Base-by-base conservation (phyloP, 169 alveolate genomes). In the Babesia ovata region DNA sequence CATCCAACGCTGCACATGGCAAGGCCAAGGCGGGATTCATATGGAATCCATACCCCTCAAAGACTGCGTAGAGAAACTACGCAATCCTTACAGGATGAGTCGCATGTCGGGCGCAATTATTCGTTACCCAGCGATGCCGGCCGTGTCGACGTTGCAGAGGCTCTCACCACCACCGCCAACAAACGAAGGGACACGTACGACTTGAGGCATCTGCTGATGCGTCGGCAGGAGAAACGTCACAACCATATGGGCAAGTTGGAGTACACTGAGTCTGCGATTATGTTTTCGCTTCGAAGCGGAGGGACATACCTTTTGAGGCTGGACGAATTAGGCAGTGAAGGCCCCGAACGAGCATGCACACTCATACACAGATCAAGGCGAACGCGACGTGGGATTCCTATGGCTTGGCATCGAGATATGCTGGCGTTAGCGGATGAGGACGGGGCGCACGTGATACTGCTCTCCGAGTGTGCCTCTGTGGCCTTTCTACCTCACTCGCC, bases 131-230 rank as follows among this genome's bases (percentile, higher is more conserved):
- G 39, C 39, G 39, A 33, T 6, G 39, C 39, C 2, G 10, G 39
- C 2, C 6, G 39, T 33, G 0, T 16, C 19, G 50, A 7, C 14
- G 50, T 45, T 45, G 42, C 28, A 14, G 61, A 53, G 28, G 36
- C 22, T 22, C n/a, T 21, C 2, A 62, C 71, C 24, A 62, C 71
- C 53, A 62, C 71, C 14, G 42, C 57, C 2, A 62, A 62, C 53
- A 45, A 45, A 45, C 53, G 71, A 45, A 50, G 76, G 53, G 56
- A 36, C 52, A 67, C 76, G 19, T 52, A 67, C 39, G 76, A 67
- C 56, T 24, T 67, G 66, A 24, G 76, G 28, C 22, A 10, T 6
- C 13, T 42, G 14, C 21, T 67, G 36, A n/a, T 29, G n/a, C 24
- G 17, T 1, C 1, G 22, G 19, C 54, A 21, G 58, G 50, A 46